Conservation (phyloP, 768 basidiomycete species). For the Tricholoma terreum region DNA sequence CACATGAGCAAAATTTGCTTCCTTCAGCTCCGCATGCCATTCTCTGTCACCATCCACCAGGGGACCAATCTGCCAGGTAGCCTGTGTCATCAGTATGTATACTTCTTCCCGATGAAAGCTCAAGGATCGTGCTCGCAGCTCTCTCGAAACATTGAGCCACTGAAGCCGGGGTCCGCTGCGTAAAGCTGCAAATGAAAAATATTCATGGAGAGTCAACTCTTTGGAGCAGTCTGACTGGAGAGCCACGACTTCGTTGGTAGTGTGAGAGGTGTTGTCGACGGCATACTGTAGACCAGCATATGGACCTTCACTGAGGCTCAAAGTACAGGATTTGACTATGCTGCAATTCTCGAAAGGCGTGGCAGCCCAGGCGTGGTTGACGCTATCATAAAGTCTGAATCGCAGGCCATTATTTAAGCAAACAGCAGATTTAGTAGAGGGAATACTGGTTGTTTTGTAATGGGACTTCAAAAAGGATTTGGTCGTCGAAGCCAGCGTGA, state of each 20-base stretch:
- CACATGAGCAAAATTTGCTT: slow-evolving; percentile 30
- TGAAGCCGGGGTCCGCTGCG: slow-evolving; percentile 44
- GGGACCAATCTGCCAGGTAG: slow-evolving; percentile 42
- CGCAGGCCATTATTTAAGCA: slow-evolving; percentile 27
- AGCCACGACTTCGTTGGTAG: slow-evolving; percentile 42
- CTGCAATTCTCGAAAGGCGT: slow-evolving; percentile 11
- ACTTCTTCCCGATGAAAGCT: slow-evolving; percentile 39
- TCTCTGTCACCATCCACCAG: slow-evolving; percentile 9
- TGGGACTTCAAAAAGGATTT: slow-evolving; percentile 32
- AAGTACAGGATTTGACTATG: slow-evolving; percentile 23
- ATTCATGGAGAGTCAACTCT: slow-evolving; percentile 44
- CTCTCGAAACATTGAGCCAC: slow-evolving; percentile 50
- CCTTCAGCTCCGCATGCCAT: slow-evolving; percentile 41
- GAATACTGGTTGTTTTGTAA: slow-evolving; percentile 19
- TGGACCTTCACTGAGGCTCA: slow-evolving; percentile 24
- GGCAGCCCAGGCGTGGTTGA: slow-evolving; percentile 7
- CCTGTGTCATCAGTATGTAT: slow-evolving; percentile 40
- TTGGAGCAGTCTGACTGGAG: slow-evolving; percentile 38
- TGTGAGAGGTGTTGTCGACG: slow-evolving; percentile 32
- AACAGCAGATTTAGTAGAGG: slow-evolving; percentile 14
- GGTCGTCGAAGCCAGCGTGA: slow-evolving; percentile 34
- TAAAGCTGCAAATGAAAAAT: slow-evolving; percentile 40
- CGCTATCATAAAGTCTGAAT: slow-evolving; percentile 29
- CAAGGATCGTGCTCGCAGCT: slow-evolving; percentile 37
- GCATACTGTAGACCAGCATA: slow-evolving; percentile 37